Evolutionary conservation across 2,329 filamentous ascomycete species (phyloP).

Genomic region (Sclerotinia glacialis): DNA sequence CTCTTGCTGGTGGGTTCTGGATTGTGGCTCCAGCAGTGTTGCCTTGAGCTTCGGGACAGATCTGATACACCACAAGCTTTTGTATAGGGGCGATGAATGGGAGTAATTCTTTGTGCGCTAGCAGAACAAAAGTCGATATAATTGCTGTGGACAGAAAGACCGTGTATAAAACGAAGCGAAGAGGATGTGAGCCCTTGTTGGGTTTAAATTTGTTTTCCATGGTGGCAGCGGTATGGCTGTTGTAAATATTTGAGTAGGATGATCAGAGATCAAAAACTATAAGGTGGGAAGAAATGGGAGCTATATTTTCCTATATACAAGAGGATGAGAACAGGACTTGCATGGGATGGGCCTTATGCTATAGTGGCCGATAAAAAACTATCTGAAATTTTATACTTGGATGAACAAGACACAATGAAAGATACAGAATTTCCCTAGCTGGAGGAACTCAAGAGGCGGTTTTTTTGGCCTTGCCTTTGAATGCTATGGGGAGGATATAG

Average conservation of each 20-base stretch:
- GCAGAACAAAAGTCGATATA: background rate
- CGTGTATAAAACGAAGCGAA: background rate
- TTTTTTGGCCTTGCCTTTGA: background rate
- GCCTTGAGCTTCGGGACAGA: background rate
- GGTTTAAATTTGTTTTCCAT: background rate
- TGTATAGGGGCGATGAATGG: background rate
- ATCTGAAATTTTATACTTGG: background rate
- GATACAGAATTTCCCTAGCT: too few species aligned
- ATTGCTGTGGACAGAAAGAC: background rate
- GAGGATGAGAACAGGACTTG: background rate
- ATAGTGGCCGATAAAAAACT: background rate
- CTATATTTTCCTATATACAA: background rate
- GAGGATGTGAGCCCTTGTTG: background rate
- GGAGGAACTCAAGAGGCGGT: background rate
- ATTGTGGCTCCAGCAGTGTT: background rate
- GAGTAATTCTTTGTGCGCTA: background rate
- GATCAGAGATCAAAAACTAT: accelerated
- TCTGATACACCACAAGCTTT: background rate
- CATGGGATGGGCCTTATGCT: background rate
- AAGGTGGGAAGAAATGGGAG: background rate
- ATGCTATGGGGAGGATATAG: background rate
- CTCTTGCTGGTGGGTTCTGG: background rate
- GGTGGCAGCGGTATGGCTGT: background rate
- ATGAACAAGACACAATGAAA: background rate
- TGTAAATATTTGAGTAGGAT: background rate